Percentiles rank a stretch among this genome's conserved stretches.
These are phyloP conservation scores for Ustilago nuda DNA, from an alignment of 1,284 basidiomycete species.

Conservation along the genomic window DNA sequence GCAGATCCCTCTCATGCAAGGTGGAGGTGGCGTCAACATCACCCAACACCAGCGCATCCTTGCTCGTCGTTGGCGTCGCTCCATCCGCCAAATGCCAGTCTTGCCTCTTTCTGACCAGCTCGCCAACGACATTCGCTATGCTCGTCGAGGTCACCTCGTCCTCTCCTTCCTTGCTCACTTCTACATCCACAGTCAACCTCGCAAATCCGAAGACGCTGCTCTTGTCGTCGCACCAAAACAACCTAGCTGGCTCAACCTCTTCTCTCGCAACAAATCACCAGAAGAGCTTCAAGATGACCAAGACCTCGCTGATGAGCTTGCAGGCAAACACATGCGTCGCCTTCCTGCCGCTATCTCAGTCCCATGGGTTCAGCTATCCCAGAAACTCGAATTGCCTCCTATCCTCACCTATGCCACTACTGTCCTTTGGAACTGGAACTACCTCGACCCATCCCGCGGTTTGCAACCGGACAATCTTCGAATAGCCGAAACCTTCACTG, in stretches of 20 bases:
- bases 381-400: conserved; percentile 84
- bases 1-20: conserved; percentile 54
- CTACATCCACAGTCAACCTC: conserved; percentile 81
- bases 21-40: conserved; percentile 52
- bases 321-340: conserved; percentile 69
- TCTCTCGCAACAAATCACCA: conserved; percentile 28
- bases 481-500: conserved; percentile 81
- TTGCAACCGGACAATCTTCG: conserved; percentile 58
- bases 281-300: conserved; percentile 42
- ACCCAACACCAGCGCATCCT: conserved; percentile 36
- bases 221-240: conserved; percentile 1
- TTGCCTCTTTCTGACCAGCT: conserved; percentile 49
- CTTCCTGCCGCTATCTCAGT: conserved; percentile 81
- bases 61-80: conserved; percentile 74
- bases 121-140: conserved; percentile 56
- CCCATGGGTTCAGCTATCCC: conserved; percentile 77
- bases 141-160: conserved; percentile 82
- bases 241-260: conserved; percentile 39
- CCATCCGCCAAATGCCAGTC: conserved; percentile 71
- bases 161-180: conserved; percentile 88
- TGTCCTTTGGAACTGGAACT: conserved; percentile 90
- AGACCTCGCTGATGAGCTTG: conserved; percentile 43
- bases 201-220: conserved; percentile 11
- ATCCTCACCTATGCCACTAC: conserved; percentile 92
- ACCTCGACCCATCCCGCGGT: conserved; percentile 62